Evolutionary conservation across 345 rosid species (phyloP), one percentile per base, ranked within the genome.

Genomic region (Hypericum perforatum): DNA sequence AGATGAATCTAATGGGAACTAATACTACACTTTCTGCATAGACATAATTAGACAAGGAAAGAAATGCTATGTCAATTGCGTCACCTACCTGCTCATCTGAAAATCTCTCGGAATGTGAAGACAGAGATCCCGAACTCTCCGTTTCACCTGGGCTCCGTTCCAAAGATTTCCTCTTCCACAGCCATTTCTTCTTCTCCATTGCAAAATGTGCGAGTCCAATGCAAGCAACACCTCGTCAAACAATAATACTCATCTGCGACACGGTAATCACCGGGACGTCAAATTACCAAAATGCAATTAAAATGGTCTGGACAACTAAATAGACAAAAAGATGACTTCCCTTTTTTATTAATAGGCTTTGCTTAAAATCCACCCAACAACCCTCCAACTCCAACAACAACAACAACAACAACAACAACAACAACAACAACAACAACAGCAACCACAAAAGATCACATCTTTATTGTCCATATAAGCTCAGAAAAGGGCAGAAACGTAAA

Each of bases 141-240:
- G 89, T 78, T 66, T 82, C 82, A 4, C 77, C 86, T 0, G 85
- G 82, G 53, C 86, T 80, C 65, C 74, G 70, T 69, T 80, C 87
- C 1, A 83, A 74, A 3, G 95, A 82, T 62, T 78, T 81, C 55
- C 80, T 70, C 46, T 82, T 73, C 95, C 95, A 82, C 39, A 86
- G 51, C 91, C 95, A 86, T 53, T 85, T 81, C 51, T 88, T 71
- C 55, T 90, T 70, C 69, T 86, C 95, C 83, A 78, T 78, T 58
- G 50, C 57, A 42, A 57, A 37, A 16, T 57, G 53, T 45, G 54
- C 40, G 5, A 39, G 36, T 46, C 57, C 11, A 51, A 4, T 22
- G 29, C 60, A 44, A 60, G 43, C 63, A 56, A 58, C 60, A 72
- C 60, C 69, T 54, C 73, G 68, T 73, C 65, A 65, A 60, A 55